These are phyloP conservation scores for Coccomyxa subellipsoidea DNA, from an alignment of 163 green algal species.

Conservation along the genomic window DNA sequence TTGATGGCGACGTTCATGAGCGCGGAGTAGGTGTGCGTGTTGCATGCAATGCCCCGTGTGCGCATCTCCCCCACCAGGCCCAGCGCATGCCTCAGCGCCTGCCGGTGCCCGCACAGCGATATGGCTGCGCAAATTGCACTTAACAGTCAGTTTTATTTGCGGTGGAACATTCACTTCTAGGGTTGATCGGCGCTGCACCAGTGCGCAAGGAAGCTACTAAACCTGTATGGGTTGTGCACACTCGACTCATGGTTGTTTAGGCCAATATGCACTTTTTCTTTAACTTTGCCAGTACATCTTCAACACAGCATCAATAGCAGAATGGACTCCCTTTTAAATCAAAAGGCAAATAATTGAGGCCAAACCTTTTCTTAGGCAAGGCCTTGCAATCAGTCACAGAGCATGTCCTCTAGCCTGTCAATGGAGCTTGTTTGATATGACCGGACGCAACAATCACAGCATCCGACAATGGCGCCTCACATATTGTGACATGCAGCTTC, in stretches of 20 bases:
- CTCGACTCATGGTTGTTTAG: not conserved
- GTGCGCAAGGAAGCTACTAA: not conserved
- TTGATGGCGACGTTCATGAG: conserved; percentile 64
- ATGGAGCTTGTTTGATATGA: no score
- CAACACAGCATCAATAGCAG: not conserved
- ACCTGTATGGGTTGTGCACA: not conserved
- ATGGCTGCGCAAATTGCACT: conserved; percentile 27
- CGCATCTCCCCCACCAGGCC: conserved; percentile 56
- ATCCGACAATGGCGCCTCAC: no score
- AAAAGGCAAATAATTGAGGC: no score
- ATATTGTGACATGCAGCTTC: no score
- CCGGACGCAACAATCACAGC: no score
- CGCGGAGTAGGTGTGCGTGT: conserved; percentile 71
- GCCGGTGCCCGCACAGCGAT: conserved; percentile 31
- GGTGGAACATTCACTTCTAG: not conserved
- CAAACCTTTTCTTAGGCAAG: no score
- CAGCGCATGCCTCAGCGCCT: conserved; percentile 47
- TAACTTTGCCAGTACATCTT: no score
- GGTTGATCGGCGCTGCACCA: not conserved
- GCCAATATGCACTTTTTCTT: no score
- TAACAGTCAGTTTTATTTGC: not conserved
- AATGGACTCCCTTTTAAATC: no score
- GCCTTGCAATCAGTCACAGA: no score
- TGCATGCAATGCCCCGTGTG: conserved; percentile 48
- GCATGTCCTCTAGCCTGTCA: no score